Conservation (phyloP, 176 grass and related monocot genomes). For the Tillandsia fasciculata region DNA sequence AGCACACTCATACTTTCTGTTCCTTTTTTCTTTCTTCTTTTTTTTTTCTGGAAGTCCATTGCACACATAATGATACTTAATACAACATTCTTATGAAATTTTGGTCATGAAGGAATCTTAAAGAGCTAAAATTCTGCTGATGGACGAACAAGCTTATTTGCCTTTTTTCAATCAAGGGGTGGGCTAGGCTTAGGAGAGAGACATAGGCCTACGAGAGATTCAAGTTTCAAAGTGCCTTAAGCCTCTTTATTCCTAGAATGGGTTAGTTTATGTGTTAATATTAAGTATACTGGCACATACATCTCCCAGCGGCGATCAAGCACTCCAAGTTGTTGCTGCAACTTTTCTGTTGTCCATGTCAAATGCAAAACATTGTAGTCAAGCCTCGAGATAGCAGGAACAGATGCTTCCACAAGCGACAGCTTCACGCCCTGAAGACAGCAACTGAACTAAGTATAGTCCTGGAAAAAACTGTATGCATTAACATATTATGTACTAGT, state of each 20-base stretch:
- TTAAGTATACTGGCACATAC: conserved; percentile 34
- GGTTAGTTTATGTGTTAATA: conserved; percentile 5
- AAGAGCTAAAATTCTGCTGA: neutral
- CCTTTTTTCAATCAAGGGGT: too few relatives aligned
- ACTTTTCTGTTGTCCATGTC: conserved; percentile 67
- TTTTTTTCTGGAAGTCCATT: too few relatives aligned
- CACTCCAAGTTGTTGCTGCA: conserved; percentile 65
- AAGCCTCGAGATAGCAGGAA: conserved; percentile 43
- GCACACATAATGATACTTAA: too few relatives aligned
- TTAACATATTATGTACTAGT: conserved; percentile 2
- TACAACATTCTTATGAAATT: too few relatives aligned
- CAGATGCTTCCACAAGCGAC: conserved; percentile 38
- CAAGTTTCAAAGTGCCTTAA: too few relatives aligned
- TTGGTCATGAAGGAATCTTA: too few relatives aligned
- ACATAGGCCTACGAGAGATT: too few relatives aligned
- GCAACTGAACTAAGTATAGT: conserved; percentile 10
- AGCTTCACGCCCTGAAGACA: conserved; percentile 71
- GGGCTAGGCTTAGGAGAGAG: too few relatives aligned
- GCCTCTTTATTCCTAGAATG: neutral
- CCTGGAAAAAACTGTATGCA: neutral
- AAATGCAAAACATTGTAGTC: conserved; percentile 58
- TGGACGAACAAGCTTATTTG: neutral
- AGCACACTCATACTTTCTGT: too few relatives aligned
- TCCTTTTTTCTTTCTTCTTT: too few relatives aligned
- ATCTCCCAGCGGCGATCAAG: conserved; percentile 66